A percentile compares a stretch with the other conserved stretches of the same genome.
phyloP scores from a whole-genome alignment of 352 stramenopile genomes.

The Phytopythium cucurbitacearum region DNA sequence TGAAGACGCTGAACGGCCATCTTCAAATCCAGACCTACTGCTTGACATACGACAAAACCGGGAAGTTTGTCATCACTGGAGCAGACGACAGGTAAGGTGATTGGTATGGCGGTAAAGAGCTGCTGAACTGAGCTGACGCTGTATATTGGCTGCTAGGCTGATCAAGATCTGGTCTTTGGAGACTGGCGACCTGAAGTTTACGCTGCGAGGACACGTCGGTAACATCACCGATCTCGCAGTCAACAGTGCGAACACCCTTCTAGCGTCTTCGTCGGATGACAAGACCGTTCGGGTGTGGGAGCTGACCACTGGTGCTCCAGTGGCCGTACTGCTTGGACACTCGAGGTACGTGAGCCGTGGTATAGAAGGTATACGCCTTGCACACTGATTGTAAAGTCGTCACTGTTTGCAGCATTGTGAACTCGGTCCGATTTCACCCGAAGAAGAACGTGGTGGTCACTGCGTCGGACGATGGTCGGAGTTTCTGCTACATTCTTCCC shows the following conservation, averaged over 20 bases:
- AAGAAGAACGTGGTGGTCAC: conserved; percentile 87
- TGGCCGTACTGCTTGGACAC: conserved; percentile 84
- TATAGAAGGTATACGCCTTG: neutral
- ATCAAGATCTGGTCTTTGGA: conserved; percentile 96
- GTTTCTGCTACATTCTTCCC: conserved; percentile 89
- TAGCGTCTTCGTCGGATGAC: conserved; percentile 86
- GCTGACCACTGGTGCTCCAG: conserved; percentile 70
- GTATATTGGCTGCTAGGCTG: conserved; percentile 48
- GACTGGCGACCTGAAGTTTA: conserved; percentile 79
- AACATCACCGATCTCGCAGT: conserved; percentile 90
- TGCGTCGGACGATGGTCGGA: conserved; percentile 89
- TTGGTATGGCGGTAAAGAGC: conserved; percentile 1
- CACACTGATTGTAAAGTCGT: neutral
- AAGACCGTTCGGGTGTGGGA: conserved; percentile 89
- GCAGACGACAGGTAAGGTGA: conserved; percentile 89
- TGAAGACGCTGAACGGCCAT: conserved; percentile 92
- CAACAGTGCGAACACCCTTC: conserved; percentile 73
- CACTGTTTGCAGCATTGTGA: conserved; percentile 47
- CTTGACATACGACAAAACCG: conserved; percentile 93
- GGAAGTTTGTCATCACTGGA: conserved; percentile 95
- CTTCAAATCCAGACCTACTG: conserved; percentile 94
- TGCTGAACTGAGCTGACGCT: conserved; percentile 4
- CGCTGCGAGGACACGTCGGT: conserved; percentile 78
- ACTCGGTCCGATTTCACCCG: conserved; percentile 86
- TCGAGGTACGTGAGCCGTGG: conserved; percentile 45